Base-by-base conservation (phyloP, 768 basidiomycete species). In the Nevesoporus exiguus region DNA sequence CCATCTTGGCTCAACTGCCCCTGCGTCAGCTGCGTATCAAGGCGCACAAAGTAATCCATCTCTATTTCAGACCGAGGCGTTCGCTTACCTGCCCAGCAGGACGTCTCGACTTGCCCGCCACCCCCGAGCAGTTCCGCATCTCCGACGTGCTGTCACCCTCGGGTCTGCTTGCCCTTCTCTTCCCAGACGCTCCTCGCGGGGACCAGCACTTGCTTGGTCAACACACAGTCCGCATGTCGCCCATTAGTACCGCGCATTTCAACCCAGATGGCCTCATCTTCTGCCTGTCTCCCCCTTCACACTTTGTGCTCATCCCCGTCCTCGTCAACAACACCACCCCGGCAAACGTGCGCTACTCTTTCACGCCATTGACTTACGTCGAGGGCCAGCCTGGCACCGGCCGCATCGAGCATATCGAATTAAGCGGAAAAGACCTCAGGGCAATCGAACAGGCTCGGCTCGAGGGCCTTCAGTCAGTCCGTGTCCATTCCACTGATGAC, bases 281-380 rank as follows among this genome's bases (percentile, higher is more conserved):
- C 67, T 96, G 93, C 62, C 76, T 95, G 19, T 75, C 86, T 2
- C 68, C 76, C 10, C 72, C 78, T 42, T 72, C 76, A 10, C 70
- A 73, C 7, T 75, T 77, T 49, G 80, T 89, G 29, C 79, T 92
- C 49, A 74, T 97, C 44, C 95, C 95, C 1, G 72, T 97, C 31
- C 77, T 95, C 42, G 80, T 97, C 68, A 97, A 98, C 74, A 95
- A 96, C 71, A 93, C 95, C 9, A 78, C 77, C n/a, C 80, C 91
- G 5, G 76, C 77, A 13, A 77, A 79, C 49, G 72, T 97, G 47
- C 80, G 77, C 52, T 97, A 95, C 66, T 85, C 85, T 4, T 69
- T 93, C 8, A 80, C 83, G 1, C 83, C 90, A 1, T 77, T 94
- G 24, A 84, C 76, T 10, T 72, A 76, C 54, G 74, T 59, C 62